phyloP scores from a whole-genome alignment of 176 grass and related monocot species.

The Phragmites australis region DNA sequence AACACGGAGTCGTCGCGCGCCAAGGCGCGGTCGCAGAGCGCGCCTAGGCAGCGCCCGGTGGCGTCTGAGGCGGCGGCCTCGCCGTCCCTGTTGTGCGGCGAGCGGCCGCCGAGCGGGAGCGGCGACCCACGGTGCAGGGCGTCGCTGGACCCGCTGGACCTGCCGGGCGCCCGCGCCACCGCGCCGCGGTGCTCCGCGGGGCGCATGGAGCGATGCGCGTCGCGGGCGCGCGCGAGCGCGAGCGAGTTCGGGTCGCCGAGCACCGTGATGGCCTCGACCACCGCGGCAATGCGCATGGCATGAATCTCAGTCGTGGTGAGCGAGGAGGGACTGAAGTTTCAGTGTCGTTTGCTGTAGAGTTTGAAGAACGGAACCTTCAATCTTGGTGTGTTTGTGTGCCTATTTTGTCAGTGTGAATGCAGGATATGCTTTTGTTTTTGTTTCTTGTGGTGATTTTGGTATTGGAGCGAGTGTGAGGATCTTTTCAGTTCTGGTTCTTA shows the following conservation, averaged over 20 bases:
- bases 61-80: conserved; percentile 21
- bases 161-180: conserved; percentile 11
- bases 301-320: not conserved
- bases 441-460: too few relatives aligned
- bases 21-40: conserved; percentile 72
- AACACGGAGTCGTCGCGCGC: conserved; percentile 79
- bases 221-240: conserved; percentile 32
- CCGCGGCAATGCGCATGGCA: conserved; percentile 12
- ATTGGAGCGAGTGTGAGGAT: too few relatives aligned
- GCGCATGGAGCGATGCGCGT: conserved; percentile 48
- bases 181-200: conserved; percentile 23
- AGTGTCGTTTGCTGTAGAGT: not conserved
- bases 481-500: too few relatives aligned
- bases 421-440: too few relatives aligned
- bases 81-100: conserved; percentile 40
- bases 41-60: conserved; percentile 54
- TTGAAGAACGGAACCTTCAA: not conserved
- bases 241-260: conserved; percentile 68
- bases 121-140: conserved; percentile 36
- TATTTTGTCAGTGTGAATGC: not conserved
- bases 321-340: not conserved
- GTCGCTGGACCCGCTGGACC: conserved; percentile 59
- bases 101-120: conserved; percentile 28
- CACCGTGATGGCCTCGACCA: conserved; percentile 32
- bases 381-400: not conserved